Percentiles rank a stretch among this genome's conserved stretches.
phyloP scores from a whole-genome alignment of 2,329 filamentous ascomycete genomes.

The Penicillium oxalicum region DNA sequence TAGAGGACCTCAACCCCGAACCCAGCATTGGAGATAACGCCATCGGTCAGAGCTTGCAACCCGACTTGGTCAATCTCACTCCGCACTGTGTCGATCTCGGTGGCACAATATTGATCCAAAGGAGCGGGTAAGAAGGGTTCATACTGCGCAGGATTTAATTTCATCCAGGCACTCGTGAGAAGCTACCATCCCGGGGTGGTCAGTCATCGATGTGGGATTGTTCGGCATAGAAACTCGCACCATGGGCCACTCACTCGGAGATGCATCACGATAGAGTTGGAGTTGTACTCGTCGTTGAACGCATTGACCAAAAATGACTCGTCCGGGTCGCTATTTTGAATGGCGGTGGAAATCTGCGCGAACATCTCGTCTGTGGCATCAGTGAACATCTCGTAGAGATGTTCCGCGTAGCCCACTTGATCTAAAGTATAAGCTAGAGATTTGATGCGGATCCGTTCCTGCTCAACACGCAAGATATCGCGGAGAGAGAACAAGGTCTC shows the following conservation, averaged over 20 bases:
- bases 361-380: conserved; percentile 68
- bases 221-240: too few relatives aligned
- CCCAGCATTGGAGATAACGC: conserved; percentile 70
- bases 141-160: conserved; percentile 64
- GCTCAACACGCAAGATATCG: conserved; percentile 58
- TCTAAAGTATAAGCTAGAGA: conserved; percentile 66
- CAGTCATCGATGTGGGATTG: conserved; percentile 2
- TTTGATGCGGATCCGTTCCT: conserved; percentile 66
- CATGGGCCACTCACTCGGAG: conserved; percentile 49
- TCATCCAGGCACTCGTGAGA: conserved; percentile 78
- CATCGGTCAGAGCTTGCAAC: conserved; percentile 67
- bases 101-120: conserved; percentile 63
- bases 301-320: conserved; percentile 54
- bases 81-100: conserved; percentile 65
- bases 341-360: conserved; percentile 54
- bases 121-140: conserved; percentile 63
- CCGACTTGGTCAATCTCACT: conserved; percentile 90
- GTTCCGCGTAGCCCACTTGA: conserved; percentile 60
- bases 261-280: conserved; percentile 79
- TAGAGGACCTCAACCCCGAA: conserved; percentile 85
- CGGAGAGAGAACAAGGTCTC: conserved; percentile 69
- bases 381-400: conserved; percentile 76
- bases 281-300: conserved; percentile 67
- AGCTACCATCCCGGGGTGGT: conserved; percentile 47
- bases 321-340: conserved; percentile 52